A percentile compares a stretch with the other conserved stretches of the same genome.
phyloP scores from a whole-genome alignment of 2,329 filamentous ascomycete species.

The Aspergillus uvarum region DNA sequence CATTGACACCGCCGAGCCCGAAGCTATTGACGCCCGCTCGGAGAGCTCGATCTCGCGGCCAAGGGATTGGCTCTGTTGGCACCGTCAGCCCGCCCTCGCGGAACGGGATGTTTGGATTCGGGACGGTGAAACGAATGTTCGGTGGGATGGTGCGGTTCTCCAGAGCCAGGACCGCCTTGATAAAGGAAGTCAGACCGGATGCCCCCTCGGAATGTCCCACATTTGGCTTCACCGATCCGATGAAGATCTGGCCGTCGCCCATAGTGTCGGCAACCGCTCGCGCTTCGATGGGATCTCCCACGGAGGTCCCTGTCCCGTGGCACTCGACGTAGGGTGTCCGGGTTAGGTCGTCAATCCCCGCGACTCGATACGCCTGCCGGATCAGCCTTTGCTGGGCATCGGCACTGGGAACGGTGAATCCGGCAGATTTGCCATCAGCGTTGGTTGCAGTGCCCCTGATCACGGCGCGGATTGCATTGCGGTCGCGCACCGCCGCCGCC shows the following conservation, averaged over 20 bases:
- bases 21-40: constrained; percentile 31
- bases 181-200: constrained; percentile 20
- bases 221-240: constrained; percentile 24
- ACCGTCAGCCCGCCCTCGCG: constrained; percentile 6
- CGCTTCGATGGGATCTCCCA: constrained; percentile 14
- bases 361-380: constrained; percentile 10
- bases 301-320: constrained; percentile 16
- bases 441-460: constrained; percentile 13
- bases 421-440: constrained; percentile 15
- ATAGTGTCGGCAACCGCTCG: constrained; percentile 8
- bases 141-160: constrained; percentile 21
- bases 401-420: constrained; percentile 15
- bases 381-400: constrained; percentile 20
- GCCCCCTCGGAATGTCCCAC: constrained; percentile 25
- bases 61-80: constrained; percentile 14
- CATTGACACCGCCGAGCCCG: constrained; percentile 23
- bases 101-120: constrained; percentile 25
- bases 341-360: constrained; percentile 2
- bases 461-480: constrained; percentile 20
- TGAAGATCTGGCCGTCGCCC: neutral
- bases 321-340: constrained; percentile 18
- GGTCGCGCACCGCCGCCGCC: constrained; percentile 47
- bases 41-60: constrained; percentile 17
- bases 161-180: constrained; percentile 21
- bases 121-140: constrained; percentile 21